These are phyloP conservation scores for Echria macrotheca DNA, from an alignment of 495 filamentous ascomycete species.

Conservation along the genomic window DNA sequence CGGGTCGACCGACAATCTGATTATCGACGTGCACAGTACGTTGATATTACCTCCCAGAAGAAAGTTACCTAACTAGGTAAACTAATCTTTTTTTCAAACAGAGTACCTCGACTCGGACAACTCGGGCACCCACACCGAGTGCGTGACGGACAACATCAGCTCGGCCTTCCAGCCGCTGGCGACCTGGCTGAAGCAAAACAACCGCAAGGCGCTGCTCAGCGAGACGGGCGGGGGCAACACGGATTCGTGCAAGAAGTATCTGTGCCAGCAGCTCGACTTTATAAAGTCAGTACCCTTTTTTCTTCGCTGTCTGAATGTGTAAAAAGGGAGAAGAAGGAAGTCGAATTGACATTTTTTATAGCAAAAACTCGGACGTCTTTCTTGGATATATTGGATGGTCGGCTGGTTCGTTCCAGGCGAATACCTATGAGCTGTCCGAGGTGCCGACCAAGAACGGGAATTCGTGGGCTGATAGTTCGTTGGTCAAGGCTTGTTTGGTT, in stretches of 20 bases:
- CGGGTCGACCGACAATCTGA: constrained; percentile 41
- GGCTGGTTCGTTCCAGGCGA: constrained; percentile 42
- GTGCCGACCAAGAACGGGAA: constrained; percentile 36
- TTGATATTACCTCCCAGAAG: no score
- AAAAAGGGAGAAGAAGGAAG: no score
- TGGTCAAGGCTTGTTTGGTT: constrained; percentile 35
- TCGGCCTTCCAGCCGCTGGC: constrained; percentile 42
- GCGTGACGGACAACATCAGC: constrained; percentile 43
- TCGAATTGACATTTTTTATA: no score
- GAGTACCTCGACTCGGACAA: constrained; percentile 52
- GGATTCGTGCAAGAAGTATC: constrained; percentile 33
- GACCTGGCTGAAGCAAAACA: constrained; percentile 41
- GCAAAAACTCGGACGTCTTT: constrained; percentile 47
- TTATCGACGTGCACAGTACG: constrained; percentile 44
- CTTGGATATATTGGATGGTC: constrained; percentile 50
- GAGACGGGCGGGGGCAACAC: constrained; percentile 51
- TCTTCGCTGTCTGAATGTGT: no score
- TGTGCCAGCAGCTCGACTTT: constrained; percentile 34
- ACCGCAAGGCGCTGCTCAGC: constrained; percentile 42
- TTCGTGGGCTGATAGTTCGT: constrained; percentile 34
- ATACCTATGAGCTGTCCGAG: constrained; percentile 35
- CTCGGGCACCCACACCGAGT: constrained; percentile 47
- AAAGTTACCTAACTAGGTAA: no score
- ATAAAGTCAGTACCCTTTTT: no score
- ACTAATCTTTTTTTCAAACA: constrained; percentile 46